Conservation (phyloP, 2,329 filamentous ascomycete species). For the Aureobasidium sp. region DNA sequence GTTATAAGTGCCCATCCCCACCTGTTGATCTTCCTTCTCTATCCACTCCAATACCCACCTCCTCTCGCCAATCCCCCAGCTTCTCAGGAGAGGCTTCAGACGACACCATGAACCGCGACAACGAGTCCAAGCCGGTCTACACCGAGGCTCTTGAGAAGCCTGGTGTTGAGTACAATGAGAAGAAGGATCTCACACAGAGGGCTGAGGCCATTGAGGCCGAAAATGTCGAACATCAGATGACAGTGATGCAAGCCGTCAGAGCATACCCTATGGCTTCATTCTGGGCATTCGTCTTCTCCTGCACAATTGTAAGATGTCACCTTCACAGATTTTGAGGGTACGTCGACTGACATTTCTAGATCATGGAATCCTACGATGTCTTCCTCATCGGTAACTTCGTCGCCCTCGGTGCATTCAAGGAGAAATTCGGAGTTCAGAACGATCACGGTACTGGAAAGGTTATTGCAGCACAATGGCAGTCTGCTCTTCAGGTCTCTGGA, state of each 20-base stretch:
- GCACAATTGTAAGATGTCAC: conserved; percentile 40
- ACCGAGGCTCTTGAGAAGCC: not conserved
- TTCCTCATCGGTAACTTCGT: conserved; percentile 56
- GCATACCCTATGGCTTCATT: conserved; percentile 47
- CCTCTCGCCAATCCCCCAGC: not conserved
- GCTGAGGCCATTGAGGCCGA: conserved; percentile 50
- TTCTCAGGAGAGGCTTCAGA: not conserved
- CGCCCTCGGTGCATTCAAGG: conserved; percentile 42
- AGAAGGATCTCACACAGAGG: conserved; percentile 35
- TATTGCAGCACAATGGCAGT: conserved; percentile 52
- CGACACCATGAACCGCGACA: not conserved
- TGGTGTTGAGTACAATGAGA: not conserved
- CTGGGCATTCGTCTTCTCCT: conserved; percentile 52
- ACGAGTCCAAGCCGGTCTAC: conserved; percentile 1
- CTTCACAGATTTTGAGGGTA: not conserved
- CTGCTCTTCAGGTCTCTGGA: conserved; percentile 48
- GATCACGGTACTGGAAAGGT: conserved; percentile 20
- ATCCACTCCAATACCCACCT: not conserved
- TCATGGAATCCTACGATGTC: conserved; percentile 59
- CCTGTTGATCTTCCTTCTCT: not conserved
- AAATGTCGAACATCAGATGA: conserved; percentile 46
- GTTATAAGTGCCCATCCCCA: conserved; percentile 2
- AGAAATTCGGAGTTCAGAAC: conserved; percentile 39
- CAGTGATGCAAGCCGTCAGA: conserved; percentile 42
- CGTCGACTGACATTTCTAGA: conserved; percentile 35